Conservation (phyloP, 768 basidiomycete genomes). For the Rhodotorula diobovata region DNA sequence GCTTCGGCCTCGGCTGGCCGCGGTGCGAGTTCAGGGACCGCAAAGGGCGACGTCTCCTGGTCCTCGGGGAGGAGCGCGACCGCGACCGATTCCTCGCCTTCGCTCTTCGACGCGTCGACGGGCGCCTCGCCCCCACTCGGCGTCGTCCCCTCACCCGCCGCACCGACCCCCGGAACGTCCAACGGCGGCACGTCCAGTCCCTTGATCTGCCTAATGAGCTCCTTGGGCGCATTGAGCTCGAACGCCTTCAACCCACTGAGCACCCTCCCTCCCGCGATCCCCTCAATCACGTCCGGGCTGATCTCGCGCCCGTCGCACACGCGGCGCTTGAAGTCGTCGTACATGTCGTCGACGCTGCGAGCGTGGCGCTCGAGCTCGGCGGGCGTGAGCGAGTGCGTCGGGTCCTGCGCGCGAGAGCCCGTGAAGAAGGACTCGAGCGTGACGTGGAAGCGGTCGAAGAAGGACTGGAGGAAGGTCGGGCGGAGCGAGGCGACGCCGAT, state of each 20-base stretch:
- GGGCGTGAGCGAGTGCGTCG: conserved; percentile 26
- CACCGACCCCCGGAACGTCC: neutral
- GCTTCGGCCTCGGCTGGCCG: neutral
- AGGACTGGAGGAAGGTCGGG: conserved; percentile 40
- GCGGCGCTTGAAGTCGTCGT: conserved; percentile 40
- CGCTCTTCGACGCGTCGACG: neutral
- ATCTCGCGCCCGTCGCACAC: conserved; percentile 41
- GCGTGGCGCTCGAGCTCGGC: conserved; percentile 35
- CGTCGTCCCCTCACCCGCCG: neutral
- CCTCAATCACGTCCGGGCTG: conserved; percentile 36
- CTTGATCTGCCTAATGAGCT: conserved; percentile 27
- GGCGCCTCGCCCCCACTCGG: neutral
- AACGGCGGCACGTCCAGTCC: conserved; percentile 4
- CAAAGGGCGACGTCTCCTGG: conserved; percentile 33
- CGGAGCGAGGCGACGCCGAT: conserved; percentile 43
- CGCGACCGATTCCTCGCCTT: neutral
- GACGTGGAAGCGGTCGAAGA: conserved; percentile 43
- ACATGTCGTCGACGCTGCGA: conserved; percentile 40
- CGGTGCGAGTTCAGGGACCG: conserved; percentile 1
- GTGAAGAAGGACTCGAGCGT: conserved; percentile 41
- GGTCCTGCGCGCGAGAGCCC: conserved; percentile 36
- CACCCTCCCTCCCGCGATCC: conserved; percentile 43
- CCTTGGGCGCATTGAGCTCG: conserved; percentile 29
- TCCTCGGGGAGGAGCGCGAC: conserved; percentile 12
- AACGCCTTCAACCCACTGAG: conserved; percentile 41